A percentile compares a stretch with the other conserved stretches of the same genome.
Evolutionary conservation across 306 rosid species (phyloP).

Genomic region (Corylus heterophylla): DNA sequence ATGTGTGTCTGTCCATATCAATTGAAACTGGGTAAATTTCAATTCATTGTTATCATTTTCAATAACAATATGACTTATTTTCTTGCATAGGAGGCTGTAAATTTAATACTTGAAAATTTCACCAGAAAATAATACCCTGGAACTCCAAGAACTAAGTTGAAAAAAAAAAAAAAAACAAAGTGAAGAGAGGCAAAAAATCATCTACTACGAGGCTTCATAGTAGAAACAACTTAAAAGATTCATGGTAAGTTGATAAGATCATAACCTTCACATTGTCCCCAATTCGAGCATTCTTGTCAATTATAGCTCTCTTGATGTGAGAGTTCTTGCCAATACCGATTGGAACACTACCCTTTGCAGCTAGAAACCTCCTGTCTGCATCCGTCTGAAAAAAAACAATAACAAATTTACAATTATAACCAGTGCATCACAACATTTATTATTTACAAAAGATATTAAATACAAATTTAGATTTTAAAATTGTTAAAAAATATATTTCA

Average conservation of each 20-base stretch:
- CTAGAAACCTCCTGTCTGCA: slow-evolving; percentile 77
- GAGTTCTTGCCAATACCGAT: slow-evolving; percentile 89
- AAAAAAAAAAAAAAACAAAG: not conserved
- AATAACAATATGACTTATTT: not conserved
- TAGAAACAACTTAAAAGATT: not conserved
- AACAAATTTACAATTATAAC: slow-evolving; percentile 22
- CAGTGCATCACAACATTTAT: not conserved
- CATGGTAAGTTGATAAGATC: not conserved
- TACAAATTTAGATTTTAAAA: too few species aligned
- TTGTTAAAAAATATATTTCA: too few species aligned
- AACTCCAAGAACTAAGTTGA: not conserved
- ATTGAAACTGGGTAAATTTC: not conserved
- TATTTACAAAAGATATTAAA: too few species aligned
- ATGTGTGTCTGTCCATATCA: not conserved
- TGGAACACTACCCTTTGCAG: slow-evolving; percentile 88
- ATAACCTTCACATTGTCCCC: slow-evolving; percentile 88
- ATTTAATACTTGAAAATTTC: not conserved
- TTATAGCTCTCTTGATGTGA: slow-evolving; percentile 94
- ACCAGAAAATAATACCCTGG: not conserved
- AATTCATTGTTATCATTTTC: not conserved
- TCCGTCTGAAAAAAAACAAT: slow-evolving; percentile 60
- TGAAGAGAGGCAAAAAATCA: not conserved
- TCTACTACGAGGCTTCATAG: not conserved
- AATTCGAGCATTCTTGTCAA: slow-evolving; percentile 95
- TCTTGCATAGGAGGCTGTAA: not conserved